Base-by-base conservation (phyloP, 2,329 filamentous ascomycete genomes). In the Monosporascus ibericus region DNA sequence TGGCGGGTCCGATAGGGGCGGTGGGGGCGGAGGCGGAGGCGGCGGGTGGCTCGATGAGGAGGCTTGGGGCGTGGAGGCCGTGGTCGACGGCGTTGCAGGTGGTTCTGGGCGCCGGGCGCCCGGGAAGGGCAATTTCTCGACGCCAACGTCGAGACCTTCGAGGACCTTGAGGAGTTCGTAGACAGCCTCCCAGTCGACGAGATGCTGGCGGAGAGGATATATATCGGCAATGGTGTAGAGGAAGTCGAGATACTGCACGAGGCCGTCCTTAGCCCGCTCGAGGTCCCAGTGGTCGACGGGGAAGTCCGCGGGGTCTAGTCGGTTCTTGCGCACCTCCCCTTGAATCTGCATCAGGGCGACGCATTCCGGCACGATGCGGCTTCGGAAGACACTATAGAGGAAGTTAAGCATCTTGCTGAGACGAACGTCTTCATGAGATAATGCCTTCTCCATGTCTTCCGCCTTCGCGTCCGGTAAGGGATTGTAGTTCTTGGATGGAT, bases 221-320 rank as follows among this genome's bases (percentile, higher is more conserved):
- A 92, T 87, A 64, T 96, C 92, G 0, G 90, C 91, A 27, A 96
- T 82, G 0, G 94, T 92, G 17, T 88, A 90, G 50, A 96, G 87
- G 67, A 97, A 95, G 62, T 96, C 92, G 2, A 97, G 82, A 65
- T 95, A 96, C 68, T 96, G 92, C 49, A 92, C 90, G 1, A 97
- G 83, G 1, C 92, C 92, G 64, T 97, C 92, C 68, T 95, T 96
- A 53, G 95, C 92, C 15, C 92, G 84, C 68, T 97, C 92, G 87
- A 97, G 95, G 63, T 97, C 92, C 92, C 92, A 97, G 47, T 91
- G 81, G 63, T 97, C 95, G 2, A 96, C 85, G 0, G 92, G 92
- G 63, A 96, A 97, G 63, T 96, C 92, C 56, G 89, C 84, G 0
- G 90, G 85, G 55, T 92, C 82, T 17, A 86, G 84, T 52, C 85